Percentiles rank a stretch among this genome's conserved stretches.
These are phyloP conservation scores for Moelleriella libera DNA, from an alignment of 2,329 filamentous ascomycete species.

Conservation along the genomic window DNA sequence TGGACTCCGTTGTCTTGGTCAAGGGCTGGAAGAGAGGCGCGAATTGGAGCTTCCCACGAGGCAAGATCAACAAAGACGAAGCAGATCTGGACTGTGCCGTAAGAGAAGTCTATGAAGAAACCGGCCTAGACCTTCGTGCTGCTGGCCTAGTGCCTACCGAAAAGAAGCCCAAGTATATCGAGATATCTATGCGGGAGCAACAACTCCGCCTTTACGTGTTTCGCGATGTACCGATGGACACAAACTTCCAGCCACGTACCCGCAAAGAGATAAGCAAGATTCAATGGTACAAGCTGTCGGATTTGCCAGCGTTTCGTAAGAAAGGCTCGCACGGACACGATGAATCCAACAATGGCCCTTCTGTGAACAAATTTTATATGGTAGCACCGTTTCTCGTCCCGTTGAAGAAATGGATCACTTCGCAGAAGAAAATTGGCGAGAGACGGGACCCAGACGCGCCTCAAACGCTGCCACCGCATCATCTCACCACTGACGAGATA, in stretches of 20 bases:
- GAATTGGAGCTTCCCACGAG: constrained; percentile 91
- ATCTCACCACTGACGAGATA: constrained; percentile 33
- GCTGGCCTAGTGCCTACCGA: constrained; percentile 64
- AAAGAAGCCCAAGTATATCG: constrained; percentile 66
- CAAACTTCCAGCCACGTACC: constrained; percentile 76
- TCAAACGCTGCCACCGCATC: constrained; percentile 22
- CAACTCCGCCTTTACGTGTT: constrained; percentile 90
- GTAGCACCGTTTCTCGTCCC: constrained; percentile 82
- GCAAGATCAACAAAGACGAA: constrained; percentile 97
- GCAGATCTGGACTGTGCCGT: constrained; percentile 87
- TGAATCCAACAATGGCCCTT: constrained; percentile 39
- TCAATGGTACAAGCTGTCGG: constrained; percentile 81
- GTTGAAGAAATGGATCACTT: constrained; percentile 80
- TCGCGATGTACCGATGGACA: constrained; percentile 74
- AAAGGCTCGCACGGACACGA: constrained; percentile 46
- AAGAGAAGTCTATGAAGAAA: constrained; percentile 92
- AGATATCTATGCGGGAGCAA: constrained; percentile 82
- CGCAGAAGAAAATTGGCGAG: constrained; percentile 62
- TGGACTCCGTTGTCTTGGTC: constrained; percentile 87
- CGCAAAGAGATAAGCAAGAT: constrained; percentile 97
- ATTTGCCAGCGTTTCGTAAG: constrained; percentile 70
- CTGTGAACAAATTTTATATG: constrained; percentile 92
- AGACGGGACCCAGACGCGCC: constrained; percentile 26
- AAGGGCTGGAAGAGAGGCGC: constrained; percentile 97
- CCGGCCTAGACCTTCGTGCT: constrained; percentile 66